Conservation (phyloP, 768 basidiomycete species). For the Clitopilus hobsonii region DNA sequence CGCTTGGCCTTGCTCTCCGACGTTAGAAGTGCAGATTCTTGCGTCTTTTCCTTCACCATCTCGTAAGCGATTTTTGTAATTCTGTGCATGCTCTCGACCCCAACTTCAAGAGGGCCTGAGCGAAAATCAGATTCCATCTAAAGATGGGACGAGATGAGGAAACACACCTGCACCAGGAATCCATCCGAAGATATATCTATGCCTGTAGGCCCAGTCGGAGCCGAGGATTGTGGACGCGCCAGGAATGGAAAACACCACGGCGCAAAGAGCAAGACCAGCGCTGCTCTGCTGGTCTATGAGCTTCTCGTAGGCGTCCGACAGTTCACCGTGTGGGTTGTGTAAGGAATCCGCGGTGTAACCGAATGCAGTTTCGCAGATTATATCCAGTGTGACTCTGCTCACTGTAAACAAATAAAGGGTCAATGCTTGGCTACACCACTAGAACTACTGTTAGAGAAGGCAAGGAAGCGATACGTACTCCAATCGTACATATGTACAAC, state of each 20-base stretch:
- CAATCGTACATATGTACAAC: conserved; percentile 39
- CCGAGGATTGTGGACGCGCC: conserved; percentile 25
- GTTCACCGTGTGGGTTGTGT: conserved; percentile 39
- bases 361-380: conserved; percentile 48
- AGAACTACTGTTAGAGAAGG: too few relatives aligned
- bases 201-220: conserved; percentile 31
- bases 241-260: conserved; percentile 31
- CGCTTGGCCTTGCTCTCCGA: conserved; percentile 37
- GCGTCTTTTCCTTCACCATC: conserved; percentile 40
- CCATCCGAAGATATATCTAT: conserved; percentile 25
- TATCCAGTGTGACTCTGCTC: conserved; percentile 49
- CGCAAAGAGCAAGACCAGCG: conserved; percentile 30
- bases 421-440: too few relatives aligned
- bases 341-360: conserved; percentile 42
- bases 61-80: conserved; percentile 33
- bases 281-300: conserved; percentile 36
- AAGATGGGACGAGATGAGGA: background rate
- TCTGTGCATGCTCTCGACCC: conserved; percentile 33
- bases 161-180: conserved; percentile 16
- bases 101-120: conserved; percentile 8
- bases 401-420: conserved; percentile 22
- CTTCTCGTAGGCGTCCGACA: conserved; percentile 43
- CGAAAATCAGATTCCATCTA: too few relatives aligned
- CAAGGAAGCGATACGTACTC: conserved; percentile 28
- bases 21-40: conserved; percentile 24